Evolutionary conservation across 306 rosid genomes (phyloP), one percentile per base, ranked within the genome.

Genomic region (Quercus engelmannii): DNA sequence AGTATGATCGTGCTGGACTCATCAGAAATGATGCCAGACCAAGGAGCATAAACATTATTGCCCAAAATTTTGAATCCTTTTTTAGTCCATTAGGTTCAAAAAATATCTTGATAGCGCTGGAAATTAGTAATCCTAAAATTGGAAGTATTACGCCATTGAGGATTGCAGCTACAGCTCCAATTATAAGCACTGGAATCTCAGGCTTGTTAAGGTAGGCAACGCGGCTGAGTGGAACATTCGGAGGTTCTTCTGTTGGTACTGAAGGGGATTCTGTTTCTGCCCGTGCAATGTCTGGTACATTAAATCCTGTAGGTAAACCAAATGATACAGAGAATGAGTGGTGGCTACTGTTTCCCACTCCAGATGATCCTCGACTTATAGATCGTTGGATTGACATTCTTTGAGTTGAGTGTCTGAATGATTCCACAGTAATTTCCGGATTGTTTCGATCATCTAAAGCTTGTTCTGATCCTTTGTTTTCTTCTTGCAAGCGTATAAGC

Each of bases 401-500:
- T 72, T 67, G 65, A 43, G 82, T 82, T 1, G 69, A 72, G 5
- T 72, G 73, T 62, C 78, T 51, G 5, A 6, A 11, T 51, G 78
- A 76, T 43, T 55, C 69, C 4, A 55, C 58, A 0, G 62, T 77
- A 4, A 26, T 62, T 46, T 75, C 65, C 12, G 26, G 38, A 65
- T 49, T 76, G 30, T 64, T 78, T 4, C 56, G 41, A 17, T 76
- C 79, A 31, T 21, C 26, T 33, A 18, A 2, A 1, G 55, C 25
- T 11, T 80, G 64, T 65, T 80, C 82, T 31, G 79, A 74, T 5
- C 18, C 76, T 1, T 54, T 49, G 3, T 56, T 73, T 18, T 69
- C 77, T 81, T 88, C 94, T 84, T 92, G 97, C 76, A 89, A 75
- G 19, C 86, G 85, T 59, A 89, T 82, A 28, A 91, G 89, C 71